Evolutionary conservation across 495 filamentous ascomycete genomes (phyloP), one percentile per base, ranked within the genome.

Genomic region (Daldinia loculata): DNA sequence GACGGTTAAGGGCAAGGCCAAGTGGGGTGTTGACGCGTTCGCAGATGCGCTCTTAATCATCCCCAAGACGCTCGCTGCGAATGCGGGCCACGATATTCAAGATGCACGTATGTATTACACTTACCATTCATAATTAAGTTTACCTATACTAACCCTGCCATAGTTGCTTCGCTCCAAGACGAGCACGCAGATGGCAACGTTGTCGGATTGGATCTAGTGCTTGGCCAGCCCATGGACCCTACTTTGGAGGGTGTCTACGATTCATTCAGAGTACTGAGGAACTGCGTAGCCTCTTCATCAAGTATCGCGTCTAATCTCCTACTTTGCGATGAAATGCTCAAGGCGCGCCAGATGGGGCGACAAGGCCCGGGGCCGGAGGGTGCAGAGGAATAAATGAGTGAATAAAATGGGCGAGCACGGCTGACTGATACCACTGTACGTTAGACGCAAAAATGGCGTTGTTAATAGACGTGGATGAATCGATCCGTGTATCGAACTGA

Each of bases 191-290:
- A 97, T 19, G 95, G 95, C 43, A 92, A 97, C 72, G 75, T 90
- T 19, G 93, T 94, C 62, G 95, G 95, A 41, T 84, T 99, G 64
- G 90, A 98, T 74, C 84, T 99, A 52, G 84, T 87, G 59, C 92
- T 91, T 5, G 95, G 95, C 34, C 89, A 94, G 74, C 90, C 95
- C 5, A 98, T 98, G 94, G 95, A 98, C 72, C 96, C 95, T n/a
- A 87, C 93, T 27, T 89, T 94, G 61, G 90, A 89, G 74, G 95
- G 95, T 76, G 92, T 99, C 2, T 99, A 93, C 75, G 95, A 99
- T 77, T 97, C 93, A 4, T 99, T 94, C 87, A 89, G 96, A 41
- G 95, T 99, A 7, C 78, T 99, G 70, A 86, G 95, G 63, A 98
- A 98, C 81, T 93, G 89, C 76, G 89, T 98, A 72, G 93, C 95